Percentiles rank a stretch among this genome's conserved stretches.
Conservation (phyloP, 345 rosid genomes). For the Boechera stricta region DNA sequence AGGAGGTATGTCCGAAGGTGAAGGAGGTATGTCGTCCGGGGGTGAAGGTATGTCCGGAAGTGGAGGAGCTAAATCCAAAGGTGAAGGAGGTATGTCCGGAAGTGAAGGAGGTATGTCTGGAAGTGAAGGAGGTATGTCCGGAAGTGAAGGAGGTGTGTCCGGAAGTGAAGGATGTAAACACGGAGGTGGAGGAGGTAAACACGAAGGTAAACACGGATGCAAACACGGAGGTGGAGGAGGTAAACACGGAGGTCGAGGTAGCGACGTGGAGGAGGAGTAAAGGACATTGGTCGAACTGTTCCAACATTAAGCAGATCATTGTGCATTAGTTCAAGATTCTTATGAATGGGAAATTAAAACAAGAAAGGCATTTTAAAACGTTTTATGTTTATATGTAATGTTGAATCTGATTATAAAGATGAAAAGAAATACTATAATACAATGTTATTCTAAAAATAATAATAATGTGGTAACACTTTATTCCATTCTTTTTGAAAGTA, state of each 20-base stretch:
- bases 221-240: background rate
- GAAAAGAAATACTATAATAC: background rate
- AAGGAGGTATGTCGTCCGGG: background rate
- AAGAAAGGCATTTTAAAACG: background rate
- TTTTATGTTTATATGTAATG: conserved; percentile 20
- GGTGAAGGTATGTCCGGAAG: background rate
- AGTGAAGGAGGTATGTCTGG: background rate
- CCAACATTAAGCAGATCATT: conserved; percentile 2
- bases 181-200: background rate
- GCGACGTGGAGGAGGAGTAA: background rate
- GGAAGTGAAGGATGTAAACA: background rate
- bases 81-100: background rate
- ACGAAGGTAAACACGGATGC: background rate
- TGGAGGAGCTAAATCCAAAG: background rate
- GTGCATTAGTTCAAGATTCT: conserved; percentile 10
- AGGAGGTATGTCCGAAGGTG: background rate
- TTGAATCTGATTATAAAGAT: conserved; percentile 6
- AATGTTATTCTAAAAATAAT: conserved; percentile 4
- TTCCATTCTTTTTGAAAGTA: background rate
- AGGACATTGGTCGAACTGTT: background rate
- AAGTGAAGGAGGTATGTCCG: background rate
- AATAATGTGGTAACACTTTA: background rate
- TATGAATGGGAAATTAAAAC: conserved; percentile 1
- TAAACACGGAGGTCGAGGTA: background rate
- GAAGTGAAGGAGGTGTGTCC: background rate